These are phyloP conservation scores for Glycine latifolia DNA, from an alignment of 306 rosid genomes.

Conservation along the genomic window DNA sequence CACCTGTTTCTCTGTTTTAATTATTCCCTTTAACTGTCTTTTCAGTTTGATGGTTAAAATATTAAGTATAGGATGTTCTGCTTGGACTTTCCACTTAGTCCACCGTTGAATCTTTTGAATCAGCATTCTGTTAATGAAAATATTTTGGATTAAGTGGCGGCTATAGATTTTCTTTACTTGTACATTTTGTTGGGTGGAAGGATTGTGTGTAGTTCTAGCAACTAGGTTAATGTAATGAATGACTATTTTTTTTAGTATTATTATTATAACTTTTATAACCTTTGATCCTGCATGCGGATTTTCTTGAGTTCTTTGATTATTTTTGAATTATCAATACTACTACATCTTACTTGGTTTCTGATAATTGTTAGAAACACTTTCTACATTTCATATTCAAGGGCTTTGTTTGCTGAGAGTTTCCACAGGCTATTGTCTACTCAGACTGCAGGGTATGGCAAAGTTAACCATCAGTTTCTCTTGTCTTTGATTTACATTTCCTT, in stretches of 20 bases:
- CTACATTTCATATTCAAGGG: slow-evolving; percentile 49
- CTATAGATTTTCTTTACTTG: background rate
- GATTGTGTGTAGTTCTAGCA: background rate
- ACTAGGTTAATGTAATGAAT: background rate
- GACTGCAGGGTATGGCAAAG: no score
- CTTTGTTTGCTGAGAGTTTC: slow-evolving; percentile 58
- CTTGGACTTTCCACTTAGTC: background rate
- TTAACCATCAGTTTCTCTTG: no score
- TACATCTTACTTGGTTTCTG: slow-evolving; percentile 37
- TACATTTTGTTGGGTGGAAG: slow-evolving; percentile 14
- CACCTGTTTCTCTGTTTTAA: background rate
- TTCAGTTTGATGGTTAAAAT: slow-evolving; percentile 8
- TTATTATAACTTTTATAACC: background rate
- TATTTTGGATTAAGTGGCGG: slow-evolving; percentile 26
- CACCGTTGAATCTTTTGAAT: background rate
- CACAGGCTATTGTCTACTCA: slow-evolving; percentile 58
- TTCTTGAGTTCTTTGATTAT: slow-evolving; percentile 36
- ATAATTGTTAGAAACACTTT: slow-evolving; percentile 49
- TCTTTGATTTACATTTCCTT: background rate
- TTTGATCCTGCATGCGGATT: slow-evolving; percentile 31
- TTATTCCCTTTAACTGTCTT: background rate
- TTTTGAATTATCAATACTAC: slow-evolving; percentile 1
- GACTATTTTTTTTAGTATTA: background rate
- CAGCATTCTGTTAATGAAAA: background rate
- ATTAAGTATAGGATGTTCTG: slow-evolving; percentile 11